phyloP scores from a whole-genome alignment of 768 basidiomycete genomes.

The Paxillus rubicundulus region DNA sequence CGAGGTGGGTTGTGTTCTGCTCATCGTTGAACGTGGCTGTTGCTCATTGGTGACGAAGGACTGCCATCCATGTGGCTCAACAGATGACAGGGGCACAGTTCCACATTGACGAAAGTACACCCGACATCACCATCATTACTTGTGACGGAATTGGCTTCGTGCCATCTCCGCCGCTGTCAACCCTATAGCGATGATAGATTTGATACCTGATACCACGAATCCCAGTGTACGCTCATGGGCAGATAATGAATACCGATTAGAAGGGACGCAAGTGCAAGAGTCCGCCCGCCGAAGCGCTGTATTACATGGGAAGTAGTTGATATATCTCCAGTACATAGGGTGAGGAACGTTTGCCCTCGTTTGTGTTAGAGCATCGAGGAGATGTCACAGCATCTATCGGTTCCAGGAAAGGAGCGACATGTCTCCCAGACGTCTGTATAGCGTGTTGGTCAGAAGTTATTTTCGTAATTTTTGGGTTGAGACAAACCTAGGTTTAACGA shows the following conservation, averaged over 20 bases:
- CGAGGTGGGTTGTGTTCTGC: constrained; percentile 42
- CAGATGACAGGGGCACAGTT: constrained; percentile 68
- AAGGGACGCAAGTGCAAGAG: constrained; percentile 7
- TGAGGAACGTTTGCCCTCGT: constrained; percentile 8
- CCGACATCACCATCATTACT: constrained; percentile 44
- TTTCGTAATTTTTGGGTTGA: neutral
- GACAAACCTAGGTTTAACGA: constrained; percentile 84
- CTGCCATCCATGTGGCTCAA: constrained; percentile 74
- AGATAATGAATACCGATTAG: constrained; percentile 24
- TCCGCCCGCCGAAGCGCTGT: constrained; percentile 8
- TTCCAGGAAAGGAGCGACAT: constrained; percentile 90
- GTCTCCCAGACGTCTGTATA: constrained; percentile 72
- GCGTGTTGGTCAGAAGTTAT: constrained; percentile 1
- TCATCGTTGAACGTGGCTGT: neutral
- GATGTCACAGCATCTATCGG: constrained; percentile 32
- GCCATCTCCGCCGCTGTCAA: constrained; percentile 10
- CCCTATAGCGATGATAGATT: neutral
- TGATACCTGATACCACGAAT: neutral
- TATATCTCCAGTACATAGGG: constrained; percentile 17
- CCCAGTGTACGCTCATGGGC: neutral
- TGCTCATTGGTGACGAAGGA: constrained; percentile 27
- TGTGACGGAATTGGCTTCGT: constrained; percentile 66
- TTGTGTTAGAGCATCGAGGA: constrained; percentile 2
- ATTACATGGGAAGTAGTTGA: constrained; percentile 19
- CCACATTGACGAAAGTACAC: constrained; percentile 42